phyloP scores from a whole-genome alignment of 2,329 filamentous ascomycete species.

The Orbilia ellipsospora region DNA sequence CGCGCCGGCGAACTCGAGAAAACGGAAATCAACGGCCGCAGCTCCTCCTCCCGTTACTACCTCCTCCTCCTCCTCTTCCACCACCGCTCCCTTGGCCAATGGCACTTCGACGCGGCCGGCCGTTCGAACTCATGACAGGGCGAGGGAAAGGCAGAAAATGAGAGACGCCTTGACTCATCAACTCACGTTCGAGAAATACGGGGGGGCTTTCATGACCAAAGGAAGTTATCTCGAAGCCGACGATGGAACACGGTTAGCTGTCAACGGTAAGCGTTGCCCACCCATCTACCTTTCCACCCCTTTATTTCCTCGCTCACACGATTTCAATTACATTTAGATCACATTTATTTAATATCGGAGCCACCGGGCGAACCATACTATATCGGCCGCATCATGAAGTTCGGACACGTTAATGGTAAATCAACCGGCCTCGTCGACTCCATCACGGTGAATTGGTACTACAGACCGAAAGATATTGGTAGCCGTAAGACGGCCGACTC shows the following conservation, averaged over 20 bases:
- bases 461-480: slow-evolving; percentile 93
- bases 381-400: slow-evolving; percentile 97
- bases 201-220: slow-evolving; percentile 72
- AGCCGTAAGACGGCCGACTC: slow-evolving; percentile 86
- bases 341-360: slow-evolving; percentile 97
- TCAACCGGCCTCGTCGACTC: slow-evolving; percentile 79
- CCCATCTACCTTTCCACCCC: slow-evolving; percentile 21
- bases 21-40: slow-evolving; percentile 53
- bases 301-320: slow-evolving; percentile 23
- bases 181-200: slow-evolving; percentile 80
- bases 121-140: slow-evolving; percentile 62
- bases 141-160: slow-evolving; percentile 59
- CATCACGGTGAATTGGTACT: slow-evolving; percentile 97
- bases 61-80: slow-evolving; percentile 61
- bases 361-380: slow-evolving; percentile 98
- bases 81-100: slow-evolving; percentile 54
- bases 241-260: slow-evolving; percentile 82
- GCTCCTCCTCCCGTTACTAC: slow-evolving; percentile 58
- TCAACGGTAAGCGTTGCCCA: slow-evolving; percentile 78
- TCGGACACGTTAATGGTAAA: slow-evolving; percentile 84
- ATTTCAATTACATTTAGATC: slow-evolving; percentile 66
- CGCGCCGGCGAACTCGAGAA: slow-evolving; percentile 46
- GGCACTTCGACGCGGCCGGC: slow-evolving; percentile 61
- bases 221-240: slow-evolving; percentile 86
- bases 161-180: slow-evolving; percentile 79